Base-by-base conservation (phyloP, 257 asterid genomes). In the Salvia hispanica region DNA sequence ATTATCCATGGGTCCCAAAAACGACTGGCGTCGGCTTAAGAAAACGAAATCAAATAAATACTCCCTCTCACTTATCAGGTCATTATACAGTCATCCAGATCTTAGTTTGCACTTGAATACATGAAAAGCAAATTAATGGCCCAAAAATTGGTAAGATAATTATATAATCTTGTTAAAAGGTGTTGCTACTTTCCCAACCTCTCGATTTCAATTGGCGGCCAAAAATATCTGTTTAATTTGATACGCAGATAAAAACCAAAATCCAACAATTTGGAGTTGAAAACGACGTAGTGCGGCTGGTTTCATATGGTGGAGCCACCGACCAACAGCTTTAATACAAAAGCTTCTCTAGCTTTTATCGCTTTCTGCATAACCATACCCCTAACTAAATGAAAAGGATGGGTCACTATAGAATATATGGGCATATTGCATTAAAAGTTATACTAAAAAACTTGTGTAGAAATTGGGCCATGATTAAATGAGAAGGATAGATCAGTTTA, bases 291-390 rank as follows among this genome's bases (percentile, higher is more conserved):
- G 66, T 71, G 43, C 14, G 37, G 40, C 39, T 7, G 69, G 7
- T 61, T 25, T 11, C 53, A 18, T 9, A 37, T 5, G 15, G 69
- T 70, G 63, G 75, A 53, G 46, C 65, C 63, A 36, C 69, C 75
- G 75, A 71, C 75, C 69, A 69, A 68, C 57, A 68, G 21, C 73
- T 57, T 57, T 45, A 57, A 14, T 14, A 37, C 42, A 58, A 21
- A 58, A 47, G 43, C 45, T 18, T 70, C 67, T 59, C 42, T 18
- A 18, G 21, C 21, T 48, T 61, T 25, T 36, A 50, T 58, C 74
- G 8, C 44, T 16, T 8, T 43, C 7, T n/a, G 28, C 46, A 50
- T 34, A 34, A 4, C 50, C 50, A 18, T 43, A 2, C 5, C 45
- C 55, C 59, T 4, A 52, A 50, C 12, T 50, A 36, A 15, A 10